These are phyloP conservation scores for Aureobasidium sp. DNA, from an alignment of 2,329 filamentous ascomycete species.

Conservation along the genomic window DNA sequence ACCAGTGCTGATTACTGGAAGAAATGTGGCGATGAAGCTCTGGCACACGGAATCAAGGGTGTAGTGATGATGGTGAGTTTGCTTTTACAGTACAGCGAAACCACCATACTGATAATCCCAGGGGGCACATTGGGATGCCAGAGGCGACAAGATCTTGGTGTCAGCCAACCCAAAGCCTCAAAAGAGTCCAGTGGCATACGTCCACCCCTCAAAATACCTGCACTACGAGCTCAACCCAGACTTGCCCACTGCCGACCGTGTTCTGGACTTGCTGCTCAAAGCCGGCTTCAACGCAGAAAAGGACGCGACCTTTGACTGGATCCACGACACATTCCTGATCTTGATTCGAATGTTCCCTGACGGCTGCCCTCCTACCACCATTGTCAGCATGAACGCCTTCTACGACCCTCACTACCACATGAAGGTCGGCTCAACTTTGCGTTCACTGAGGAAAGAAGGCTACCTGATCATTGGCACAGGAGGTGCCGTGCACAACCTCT, in stretches of 20 bases:
- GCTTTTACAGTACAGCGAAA: neutral
- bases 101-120: conserved; percentile 22
- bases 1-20: conserved; percentile 60
- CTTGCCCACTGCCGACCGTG: conserved; percentile 44
- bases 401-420: conserved; percentile 53
- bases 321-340: conserved; percentile 64
- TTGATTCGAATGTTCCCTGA: conserved; percentile 63
- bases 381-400: conserved; percentile 49
- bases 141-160: conserved; percentile 52
- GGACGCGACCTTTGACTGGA: conserved; percentile 59
- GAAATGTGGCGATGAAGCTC: conserved; percentile 55
- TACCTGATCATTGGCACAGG: conserved; percentile 54
- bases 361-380: conserved; percentile 58
- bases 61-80: conserved; percentile 56
- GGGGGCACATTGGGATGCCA: conserved; percentile 61
- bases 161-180: conserved; percentile 52
- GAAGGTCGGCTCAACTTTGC: conserved; percentile 51
- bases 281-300: conserved; percentile 49
- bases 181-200: conserved; percentile 60
- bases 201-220: conserved; percentile 58
- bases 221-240: conserved; percentile 57
- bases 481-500: conserved; percentile 64
- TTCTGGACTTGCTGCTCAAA: conserved; percentile 43
- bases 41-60: conserved; percentile 53
- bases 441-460: conserved; percentile 47